Percentiles rank a stretch among this genome's conserved stretches.
phyloP scores from a whole-genome alignment of 345 rosid genomes.

The Moricandia moricandioides region DNA sequence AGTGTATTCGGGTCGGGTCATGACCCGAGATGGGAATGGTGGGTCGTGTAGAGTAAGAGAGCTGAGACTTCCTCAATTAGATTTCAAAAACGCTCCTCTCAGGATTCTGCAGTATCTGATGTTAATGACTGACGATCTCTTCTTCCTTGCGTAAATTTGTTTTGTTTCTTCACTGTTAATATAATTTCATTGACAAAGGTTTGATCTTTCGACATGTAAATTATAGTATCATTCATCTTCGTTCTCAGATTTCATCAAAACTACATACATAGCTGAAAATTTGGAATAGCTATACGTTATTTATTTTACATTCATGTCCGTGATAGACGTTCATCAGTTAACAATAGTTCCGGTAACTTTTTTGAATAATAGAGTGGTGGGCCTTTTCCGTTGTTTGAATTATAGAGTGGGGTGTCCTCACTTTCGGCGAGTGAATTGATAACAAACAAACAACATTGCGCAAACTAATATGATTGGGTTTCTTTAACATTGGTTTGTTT shows the following conservation, averaged over 20 bases:
- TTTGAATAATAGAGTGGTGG: not conserved
- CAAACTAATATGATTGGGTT: not conserved
- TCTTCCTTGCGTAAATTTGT: conserved; percentile 46
- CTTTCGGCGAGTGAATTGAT: not conserved
- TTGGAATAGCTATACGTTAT: not conserved
- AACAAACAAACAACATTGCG: not conserved
- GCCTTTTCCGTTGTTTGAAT: not conserved
- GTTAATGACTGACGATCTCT: conserved; percentile 45
- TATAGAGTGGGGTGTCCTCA: not conserved
- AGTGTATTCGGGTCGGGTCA: conserved; percentile 53
- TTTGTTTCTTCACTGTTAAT: conserved; percentile 11
- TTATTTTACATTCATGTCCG: not conserved
- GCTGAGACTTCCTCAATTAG: conserved; percentile 59
- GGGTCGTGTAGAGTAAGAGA: conserved; percentile 63
- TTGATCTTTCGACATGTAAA: not conserved
- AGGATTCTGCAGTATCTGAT: conserved; percentile 67
- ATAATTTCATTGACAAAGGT: not conserved
- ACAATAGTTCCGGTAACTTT: not conserved
- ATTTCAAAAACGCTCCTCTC: conserved; percentile 62
- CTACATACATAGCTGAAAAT: not conserved
- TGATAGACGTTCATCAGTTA: not conserved
- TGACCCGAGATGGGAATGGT: conserved; percentile 37
- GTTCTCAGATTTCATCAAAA: not conserved
- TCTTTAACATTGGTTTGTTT: not conserved
- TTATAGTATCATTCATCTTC: not conserved